Percentiles rank a stretch among this genome's conserved stretches.
Evolutionary conservation across 2,329 filamentous ascomycete genomes (phyloP).

Genomic region (Ophiostoma quercus): DNA sequence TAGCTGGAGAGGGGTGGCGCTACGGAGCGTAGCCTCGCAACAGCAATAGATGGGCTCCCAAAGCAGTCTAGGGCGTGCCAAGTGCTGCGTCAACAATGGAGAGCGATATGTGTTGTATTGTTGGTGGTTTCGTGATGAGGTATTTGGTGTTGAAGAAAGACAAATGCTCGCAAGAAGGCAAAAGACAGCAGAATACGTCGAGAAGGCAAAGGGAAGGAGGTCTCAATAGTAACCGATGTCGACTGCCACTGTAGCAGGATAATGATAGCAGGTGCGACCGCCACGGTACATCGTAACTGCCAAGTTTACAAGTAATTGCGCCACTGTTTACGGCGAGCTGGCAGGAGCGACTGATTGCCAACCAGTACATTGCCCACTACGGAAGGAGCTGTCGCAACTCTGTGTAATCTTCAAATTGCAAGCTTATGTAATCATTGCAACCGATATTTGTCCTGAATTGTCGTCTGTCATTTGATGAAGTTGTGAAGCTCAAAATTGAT

Average conservation of each 20-base stretch:
- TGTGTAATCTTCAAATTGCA: background rate
- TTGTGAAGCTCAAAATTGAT: background rate
- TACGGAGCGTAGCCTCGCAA: slow-evolving; percentile 6
- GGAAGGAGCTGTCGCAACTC: background rate
- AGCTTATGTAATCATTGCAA: background rate
- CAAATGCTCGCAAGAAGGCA: background rate
- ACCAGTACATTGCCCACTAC: background rate
- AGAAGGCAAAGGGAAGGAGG: background rate
- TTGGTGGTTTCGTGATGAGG: background rate
- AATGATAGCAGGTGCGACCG: background rate
- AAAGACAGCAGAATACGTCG: background rate
- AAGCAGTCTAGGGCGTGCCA: slow-evolving; percentile 6
- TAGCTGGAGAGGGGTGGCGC: slow-evolving; percentile 13
- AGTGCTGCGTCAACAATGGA: background rate
- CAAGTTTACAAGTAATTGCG: background rate
- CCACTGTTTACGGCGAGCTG: background rate
- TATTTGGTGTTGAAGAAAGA: background rate
- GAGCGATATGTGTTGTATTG: background rate
- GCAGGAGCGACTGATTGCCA: background rate
- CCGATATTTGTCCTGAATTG: background rate
- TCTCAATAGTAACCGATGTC: background rate
- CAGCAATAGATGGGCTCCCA: background rate
- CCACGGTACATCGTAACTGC: background rate
- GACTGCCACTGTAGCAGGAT: background rate
- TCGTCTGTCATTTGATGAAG: background rate